Percentiles rank a stretch among this genome's conserved stretches.
phyloP scores from a whole-genome alignment of 2,329 filamentous ascomycete species.

The Phyllosticta citriasiana region DNA sequence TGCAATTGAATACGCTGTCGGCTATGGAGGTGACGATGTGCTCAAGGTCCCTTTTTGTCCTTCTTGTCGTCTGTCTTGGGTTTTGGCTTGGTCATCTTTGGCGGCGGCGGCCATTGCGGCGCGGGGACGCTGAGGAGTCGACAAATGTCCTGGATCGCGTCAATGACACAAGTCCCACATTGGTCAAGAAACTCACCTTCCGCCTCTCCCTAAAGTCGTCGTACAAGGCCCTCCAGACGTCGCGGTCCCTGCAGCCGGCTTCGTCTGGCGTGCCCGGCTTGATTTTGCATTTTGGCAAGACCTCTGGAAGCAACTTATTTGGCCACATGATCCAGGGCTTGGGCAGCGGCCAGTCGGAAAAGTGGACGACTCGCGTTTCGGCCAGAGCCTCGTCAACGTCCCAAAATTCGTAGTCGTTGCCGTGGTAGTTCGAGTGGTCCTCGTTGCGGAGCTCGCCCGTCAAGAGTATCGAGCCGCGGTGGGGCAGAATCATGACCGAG shows the following conservation, averaged over 20 bases:
- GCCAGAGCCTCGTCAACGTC: constrained; percentile 45
- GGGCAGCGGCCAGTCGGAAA: constrained; percentile 61
- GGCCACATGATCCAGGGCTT: constrained; percentile 51
- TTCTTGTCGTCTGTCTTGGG: not conserved
- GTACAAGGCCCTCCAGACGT: constrained; percentile 37
- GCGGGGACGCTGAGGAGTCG: constrained; percentile 28
- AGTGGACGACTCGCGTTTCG: constrained; percentile 59
- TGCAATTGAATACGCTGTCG: not conserved
- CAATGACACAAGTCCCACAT: not conserved
- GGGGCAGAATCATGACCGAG: constrained; percentile 52
- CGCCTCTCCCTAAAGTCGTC: constrained; percentile 34
- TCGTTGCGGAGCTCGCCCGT: constrained; percentile 52
- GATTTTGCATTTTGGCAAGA: constrained; percentile 34
- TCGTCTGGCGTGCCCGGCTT: constrained; percentile 18
- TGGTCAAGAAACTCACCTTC: constrained; percentile 12
- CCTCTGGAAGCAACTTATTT: constrained; percentile 28
- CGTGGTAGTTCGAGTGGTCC: constrained; percentile 43
- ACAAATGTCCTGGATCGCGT: constrained; percentile 23
- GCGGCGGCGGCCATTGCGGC: constrained; percentile 23
- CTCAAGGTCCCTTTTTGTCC: not conserved
- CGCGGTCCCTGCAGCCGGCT: constrained; percentile 27
- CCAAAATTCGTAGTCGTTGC: constrained; percentile 46
- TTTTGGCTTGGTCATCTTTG: constrained; percentile 5
- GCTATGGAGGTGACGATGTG: not conserved
- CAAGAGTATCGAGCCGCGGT: constrained; percentile 51